These are phyloP conservation scores for Dicorynia guianensis DNA, from an alignment of 306 rosid genomes.

Conservation along the genomic window DNA sequence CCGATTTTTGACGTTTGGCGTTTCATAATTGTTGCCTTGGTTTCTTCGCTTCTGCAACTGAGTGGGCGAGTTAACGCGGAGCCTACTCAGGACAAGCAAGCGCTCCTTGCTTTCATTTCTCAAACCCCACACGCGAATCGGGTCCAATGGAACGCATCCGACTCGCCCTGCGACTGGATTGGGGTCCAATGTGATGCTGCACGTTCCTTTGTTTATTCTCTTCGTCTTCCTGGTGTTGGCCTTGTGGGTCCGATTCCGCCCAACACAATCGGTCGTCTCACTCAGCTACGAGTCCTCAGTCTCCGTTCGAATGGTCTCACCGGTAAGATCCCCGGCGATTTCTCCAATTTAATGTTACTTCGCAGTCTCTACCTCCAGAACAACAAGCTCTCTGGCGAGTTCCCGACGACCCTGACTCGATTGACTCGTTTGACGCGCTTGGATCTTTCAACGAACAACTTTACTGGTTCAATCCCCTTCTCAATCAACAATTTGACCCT, in stretches of 20 bases:
- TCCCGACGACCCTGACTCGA: constrained; percentile 54
- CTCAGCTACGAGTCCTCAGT: constrained; percentile 61
- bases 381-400: constrained; percentile 57
- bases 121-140: constrained; percentile 61
- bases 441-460: constrained; percentile 64
- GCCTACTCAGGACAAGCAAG: constrained; percentile 72
- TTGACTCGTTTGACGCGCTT: constrained; percentile 59
- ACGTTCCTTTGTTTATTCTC: constrained; percentile 50
- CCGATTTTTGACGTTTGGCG: constrained; percentile 10
- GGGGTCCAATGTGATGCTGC: constrained; percentile 60
- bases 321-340: constrained; percentile 64
- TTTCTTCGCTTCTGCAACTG: constrained; percentile 17
- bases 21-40: neutral
- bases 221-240: constrained; percentile 74
- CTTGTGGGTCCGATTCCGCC: constrained; percentile 70
- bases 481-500: constrained; percentile 59
- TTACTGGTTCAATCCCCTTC: constrained; percentile 66
- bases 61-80: constrained; percentile 51
- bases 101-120: constrained; percentile 59
- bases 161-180: constrained; percentile 71
- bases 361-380: constrained; percentile 67
- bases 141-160: constrained; percentile 67
- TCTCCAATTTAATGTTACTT: constrained; percentile 58
- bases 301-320: constrained; percentile 66
- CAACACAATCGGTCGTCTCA: constrained; percentile 60